Base-by-base conservation (phyloP, 1,284 basidiomycete genomes). In the Puccinia polysora region DNA sequence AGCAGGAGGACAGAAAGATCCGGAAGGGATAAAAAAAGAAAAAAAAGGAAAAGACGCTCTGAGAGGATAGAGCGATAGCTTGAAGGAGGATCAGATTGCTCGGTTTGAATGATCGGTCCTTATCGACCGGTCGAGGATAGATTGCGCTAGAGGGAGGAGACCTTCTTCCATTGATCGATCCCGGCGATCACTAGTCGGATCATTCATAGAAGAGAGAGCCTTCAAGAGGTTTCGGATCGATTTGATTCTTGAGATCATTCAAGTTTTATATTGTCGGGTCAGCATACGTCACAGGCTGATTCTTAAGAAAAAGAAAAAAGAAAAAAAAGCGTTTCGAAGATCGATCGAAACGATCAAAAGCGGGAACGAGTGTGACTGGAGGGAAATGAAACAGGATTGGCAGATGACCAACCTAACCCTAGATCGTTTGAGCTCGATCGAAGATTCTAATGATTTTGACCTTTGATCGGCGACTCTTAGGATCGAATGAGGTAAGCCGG, bases 401-500 rank as follows among this genome's bases (percentile, higher is more conserved):
- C 34, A 34, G 30, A 34, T 12, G 10, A 58, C 1, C 10, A 36
- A 63, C 60, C 45, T 32, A 36, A 49, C 32, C 1, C 6, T 4
- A 5, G 30, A 18, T 49, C 47, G 47, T 40, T 63, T 63, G 2
- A 25, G 40, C 1, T 2, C 45, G 3, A 63, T 32, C 2, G 40
- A 34, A 1, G n/a, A 25, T 23, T 63, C 43, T 18, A 63, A 63
- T 4, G 6, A 12, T 23, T 20, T 20, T 2, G 64, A 55, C 43
- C 55, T 28, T 10, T 30, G 25, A 1, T 34, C n/a, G 23, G 64
- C 64, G 2, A 1, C 20, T 6, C 38, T 12, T 1, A 70, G 45
- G n/a, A 65, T 28, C n/a, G 67, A 55, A 10, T 32, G 10, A 5
- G 76, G 75, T 14, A 80, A 50, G 14, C 75, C 76, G 2, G 78